Conservation (phyloP, 1,284 basidiomycete species). For the Ganoderma multipileum region DNA sequence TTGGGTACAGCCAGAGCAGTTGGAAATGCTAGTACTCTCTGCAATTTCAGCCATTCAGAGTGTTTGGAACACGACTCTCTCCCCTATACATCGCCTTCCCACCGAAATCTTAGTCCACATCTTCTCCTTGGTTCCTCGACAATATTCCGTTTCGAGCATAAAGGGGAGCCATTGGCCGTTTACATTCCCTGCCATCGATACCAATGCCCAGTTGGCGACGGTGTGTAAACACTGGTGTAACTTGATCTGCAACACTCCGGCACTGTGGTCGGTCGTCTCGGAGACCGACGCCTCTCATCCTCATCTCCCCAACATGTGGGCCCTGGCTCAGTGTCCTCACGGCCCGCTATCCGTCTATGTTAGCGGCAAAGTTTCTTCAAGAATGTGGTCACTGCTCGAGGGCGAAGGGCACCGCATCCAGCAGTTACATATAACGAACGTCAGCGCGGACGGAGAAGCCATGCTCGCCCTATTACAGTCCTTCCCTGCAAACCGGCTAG, state of each 20-base stretch:
- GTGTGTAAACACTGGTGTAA: constrained; percentile 1
- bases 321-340: not conserved
- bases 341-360: not conserved
- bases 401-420: not conserved
- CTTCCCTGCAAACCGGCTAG: not conserved
- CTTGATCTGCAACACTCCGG: not conserved
- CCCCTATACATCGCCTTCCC: not conserved
- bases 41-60: not conserved
- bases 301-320: not conserved
- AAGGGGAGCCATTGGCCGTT: not conserved
- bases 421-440: not conserved
- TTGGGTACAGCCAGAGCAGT: not conserved
- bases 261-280: not conserved
- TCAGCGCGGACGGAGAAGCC: not conserved
- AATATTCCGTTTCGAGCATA: not conserved
- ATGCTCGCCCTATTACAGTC: not conserved
- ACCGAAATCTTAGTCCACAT: not conserved
- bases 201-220: not conserved
- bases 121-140: not conserved
- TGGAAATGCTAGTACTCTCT: not conserved
- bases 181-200: not conserved
- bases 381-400: not conserved
- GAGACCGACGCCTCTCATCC: not conserved
- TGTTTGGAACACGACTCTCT: not conserved
- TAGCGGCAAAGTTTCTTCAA: not conserved